phyloP scores from a whole-genome alignment of 2,329 filamentous ascomycete species.

The Pseudogymnoascus sp. region DNA sequence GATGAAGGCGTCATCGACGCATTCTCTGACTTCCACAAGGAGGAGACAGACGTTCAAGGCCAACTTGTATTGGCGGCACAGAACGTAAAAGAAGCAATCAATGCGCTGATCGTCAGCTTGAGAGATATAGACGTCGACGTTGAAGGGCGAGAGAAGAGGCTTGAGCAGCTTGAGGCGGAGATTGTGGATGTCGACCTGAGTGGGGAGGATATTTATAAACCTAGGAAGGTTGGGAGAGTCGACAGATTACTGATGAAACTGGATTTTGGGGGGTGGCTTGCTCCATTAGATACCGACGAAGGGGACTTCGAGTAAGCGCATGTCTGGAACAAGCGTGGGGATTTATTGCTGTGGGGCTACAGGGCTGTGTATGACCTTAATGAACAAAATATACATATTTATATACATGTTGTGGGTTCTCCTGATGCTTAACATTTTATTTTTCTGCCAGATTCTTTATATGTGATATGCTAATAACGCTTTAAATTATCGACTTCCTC shows the following conservation, averaged over 20 bases:
- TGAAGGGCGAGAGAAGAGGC: background rate
- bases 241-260: conserved; percentile 88
- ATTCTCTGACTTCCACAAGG: conserved; percentile 61
- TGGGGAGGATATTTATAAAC: conserved; percentile 53
- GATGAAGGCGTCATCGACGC: conserved; percentile 77
- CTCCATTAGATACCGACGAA: background rate
- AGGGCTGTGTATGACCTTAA: background rate
- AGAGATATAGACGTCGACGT: conserved; percentile 44
- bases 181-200: conserved; percentile 29
- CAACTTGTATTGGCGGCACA: conserved; percentile 58
- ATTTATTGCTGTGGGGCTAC: background rate
- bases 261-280: conserved; percentile 43
- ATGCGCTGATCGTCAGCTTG: conserved; percentile 49
- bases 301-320: background rate
- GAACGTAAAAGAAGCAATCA: conserved; percentile 60
- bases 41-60: conserved; percentile 61
- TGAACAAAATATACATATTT: background rate
- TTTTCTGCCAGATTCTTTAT: background rate
- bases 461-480: background rate
- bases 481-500: conserved; percentile 42
- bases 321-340: background rate
- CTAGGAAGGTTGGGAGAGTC: conserved; percentile 68
- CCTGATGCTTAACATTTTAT: background rate
- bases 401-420: background rate
- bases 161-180: conserved; percentile 19